A percentile compares a stretch with the other conserved stretches of the same genome.
Evolutionary conservation across 2,329 filamentous ascomycete species (phyloP).

Genomic region (Sarocladiaceae sp.): DNA sequence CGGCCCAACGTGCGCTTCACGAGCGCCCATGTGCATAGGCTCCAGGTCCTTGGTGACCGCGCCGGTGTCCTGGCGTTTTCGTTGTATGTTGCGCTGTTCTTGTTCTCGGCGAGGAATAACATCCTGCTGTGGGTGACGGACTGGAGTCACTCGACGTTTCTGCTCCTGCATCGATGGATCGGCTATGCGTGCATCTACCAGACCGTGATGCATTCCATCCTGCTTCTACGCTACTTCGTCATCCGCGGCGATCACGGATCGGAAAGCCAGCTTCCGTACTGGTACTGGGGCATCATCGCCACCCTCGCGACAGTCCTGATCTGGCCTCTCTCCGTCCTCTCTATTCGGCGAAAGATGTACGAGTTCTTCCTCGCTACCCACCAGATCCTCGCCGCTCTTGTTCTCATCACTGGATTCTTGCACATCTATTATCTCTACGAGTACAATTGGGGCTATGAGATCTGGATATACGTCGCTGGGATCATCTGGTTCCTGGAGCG

Average conservation of each 20-base stretch:
- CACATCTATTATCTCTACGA: constrained; percentile 28
- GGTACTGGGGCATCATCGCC: constrained; percentile 27
- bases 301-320: constrained; percentile 22
- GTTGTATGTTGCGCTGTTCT: constrained; percentile 24
- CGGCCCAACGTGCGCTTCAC: constrained; percentile 52
- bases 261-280: constrained; percentile 22
- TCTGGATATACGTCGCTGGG: constrained; percentile 26
- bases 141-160: constrained; percentile 29
- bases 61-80: constrained; percentile 27
- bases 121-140: constrained; percentile 27
- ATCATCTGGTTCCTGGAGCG: constrained; percentile 26
- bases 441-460: constrained; percentile 31
- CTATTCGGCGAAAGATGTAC: constrained; percentile 23
- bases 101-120: constrained; percentile 30
- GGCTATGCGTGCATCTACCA: constrained; percentile 72
- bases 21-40: constrained; percentile 48
- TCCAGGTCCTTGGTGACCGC: constrained; percentile 40
- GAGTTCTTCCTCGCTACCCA: constrained; percentile 29
- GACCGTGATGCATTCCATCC: constrained; percentile 48
- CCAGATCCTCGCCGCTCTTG: constrained; percentile 23
- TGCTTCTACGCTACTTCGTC: constrained; percentile 23
- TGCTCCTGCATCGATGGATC: constrained; percentile 31
- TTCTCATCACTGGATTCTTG: constrained; percentile 28
- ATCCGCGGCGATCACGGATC: constrained; percentile 17
- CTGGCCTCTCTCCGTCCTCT: constrained; percentile 19